phyloP scores from a whole-genome alignment of 1,284 basidiomycete genomes.

The Tilletia setariae region DNA sequence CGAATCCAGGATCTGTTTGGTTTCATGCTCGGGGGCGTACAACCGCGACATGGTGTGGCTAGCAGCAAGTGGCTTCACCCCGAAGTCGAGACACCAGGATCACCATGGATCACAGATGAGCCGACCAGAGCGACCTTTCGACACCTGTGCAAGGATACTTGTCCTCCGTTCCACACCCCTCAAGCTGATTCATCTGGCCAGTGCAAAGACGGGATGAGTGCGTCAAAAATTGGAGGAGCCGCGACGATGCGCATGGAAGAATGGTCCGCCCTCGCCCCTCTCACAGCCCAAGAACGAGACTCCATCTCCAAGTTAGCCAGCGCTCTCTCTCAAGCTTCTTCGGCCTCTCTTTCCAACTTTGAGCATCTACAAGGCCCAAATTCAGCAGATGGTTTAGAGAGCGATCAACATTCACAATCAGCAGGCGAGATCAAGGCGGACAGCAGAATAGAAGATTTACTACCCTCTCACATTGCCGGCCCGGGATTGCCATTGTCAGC shows the following conservation, averaged over 20 bases:
- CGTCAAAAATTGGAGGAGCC: background rate
- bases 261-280: constrained; percentile 14
- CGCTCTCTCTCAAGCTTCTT: background rate
- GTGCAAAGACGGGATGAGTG: too few relatives aligned
- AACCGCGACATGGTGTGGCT: too few relatives aligned
- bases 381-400: background rate
- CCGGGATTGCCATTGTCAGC: background rate
- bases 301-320: constrained; percentile 1
- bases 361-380: background rate
- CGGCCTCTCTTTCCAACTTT: background rate
- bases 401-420: background rate
- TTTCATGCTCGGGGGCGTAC: too few relatives aligned
- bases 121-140: too few relatives aligned
- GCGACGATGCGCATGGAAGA: constrained; percentile 9
- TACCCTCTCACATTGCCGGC: background rate
- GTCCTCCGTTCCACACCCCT: too few relatives aligned
- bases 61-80: too few relatives aligned
- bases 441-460: background rate
- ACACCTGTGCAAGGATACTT: too few relatives aligned
- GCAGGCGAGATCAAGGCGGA: background rate
- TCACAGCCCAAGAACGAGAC: constrained; percentile 13
- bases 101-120: too few relatives aligned
- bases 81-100: too few relatives aligned
- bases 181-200: too few relatives aligned
- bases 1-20: too few relatives aligned